Percentiles rank a stretch among this genome's conserved stretches.
Conservation (phyloP, 805 yeast genomes). For the Candida khao-thaluensis region DNA sequence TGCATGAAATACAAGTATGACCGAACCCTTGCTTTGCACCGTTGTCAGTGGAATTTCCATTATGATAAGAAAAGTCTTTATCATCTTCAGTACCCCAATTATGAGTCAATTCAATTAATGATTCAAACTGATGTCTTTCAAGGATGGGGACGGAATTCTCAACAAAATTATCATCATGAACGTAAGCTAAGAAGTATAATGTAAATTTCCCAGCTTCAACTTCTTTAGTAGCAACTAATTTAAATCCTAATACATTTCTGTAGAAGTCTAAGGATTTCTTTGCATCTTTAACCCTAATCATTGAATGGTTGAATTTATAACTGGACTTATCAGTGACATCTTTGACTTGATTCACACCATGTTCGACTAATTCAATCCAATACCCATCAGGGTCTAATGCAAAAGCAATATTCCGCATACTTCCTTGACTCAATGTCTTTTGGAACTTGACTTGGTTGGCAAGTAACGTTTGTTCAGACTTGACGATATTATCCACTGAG, state of each 20-base stretch:
- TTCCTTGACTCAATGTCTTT: slow-evolving; percentile 83
- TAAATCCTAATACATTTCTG: slow-evolving; percentile 77
- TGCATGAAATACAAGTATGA: slow-evolving; percentile 73
- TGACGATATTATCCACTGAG: slow-evolving; percentile 75
- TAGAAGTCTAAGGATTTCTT: slow-evolving; percentile 74
- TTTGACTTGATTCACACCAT: slow-evolving; percentile 42
- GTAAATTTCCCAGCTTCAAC: slow-evolving; percentile 76
- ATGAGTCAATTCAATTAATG: slow-evolving; percentile 85
- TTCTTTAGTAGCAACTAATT: slow-evolving; percentile 55
- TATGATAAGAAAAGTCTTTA: slow-evolving; percentile 71
- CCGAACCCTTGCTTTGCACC: slow-evolving; percentile 80
- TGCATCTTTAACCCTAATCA: slow-evolving; percentile 92
- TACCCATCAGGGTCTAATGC: slow-evolving; percentile 95
- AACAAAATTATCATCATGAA: slow-evolving; percentile 41
- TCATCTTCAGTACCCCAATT: slow-evolving; percentile 95
- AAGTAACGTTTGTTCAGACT: slow-evolving; percentile 57
- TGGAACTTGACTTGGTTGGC: slow-evolving; percentile 68
- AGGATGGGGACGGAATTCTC: slow-evolving; percentile 33
- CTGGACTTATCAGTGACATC: slow-evolving; percentile 37
- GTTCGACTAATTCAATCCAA: slow-evolving; percentile 89
- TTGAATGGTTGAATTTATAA: slow-evolving; percentile 76
- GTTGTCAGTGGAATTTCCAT: slow-evolving; percentile 59
- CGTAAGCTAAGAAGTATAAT: slow-evolving; percentile 81
- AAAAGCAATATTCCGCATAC: slow-evolving; percentile 91
- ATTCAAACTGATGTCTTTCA: slow-evolving; percentile 45